Evolutionary conservation across 2,329 filamentous ascomycete species (phyloP).

Genomic region (Neoarthrinium moseri): DNA sequence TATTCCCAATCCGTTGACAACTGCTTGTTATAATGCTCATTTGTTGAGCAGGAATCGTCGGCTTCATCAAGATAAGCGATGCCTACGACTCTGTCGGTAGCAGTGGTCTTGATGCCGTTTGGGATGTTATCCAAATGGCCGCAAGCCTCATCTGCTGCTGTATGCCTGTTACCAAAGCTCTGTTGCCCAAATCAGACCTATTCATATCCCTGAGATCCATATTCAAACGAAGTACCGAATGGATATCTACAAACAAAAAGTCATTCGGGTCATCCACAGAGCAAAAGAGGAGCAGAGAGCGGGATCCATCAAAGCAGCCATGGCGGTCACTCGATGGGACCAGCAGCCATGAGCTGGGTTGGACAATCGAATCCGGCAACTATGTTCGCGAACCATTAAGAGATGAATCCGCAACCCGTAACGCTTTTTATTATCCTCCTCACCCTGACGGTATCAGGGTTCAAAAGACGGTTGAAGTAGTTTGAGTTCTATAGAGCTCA

Average conservation of each 20-base stretch:
- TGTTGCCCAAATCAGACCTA: constrained; percentile 5
- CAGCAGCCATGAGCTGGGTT: neutral
- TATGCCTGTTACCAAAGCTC: constrained; percentile 13
- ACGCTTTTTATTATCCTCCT: neutral
- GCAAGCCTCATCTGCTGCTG: constrained; percentile 15
- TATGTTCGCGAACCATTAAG: too few species aligned
- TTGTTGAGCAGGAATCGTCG: constrained; percentile 7
- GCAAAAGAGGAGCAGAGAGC: too few species aligned
- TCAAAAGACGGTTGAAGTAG: neutral
- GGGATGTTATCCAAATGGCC: constrained; percentile 13
- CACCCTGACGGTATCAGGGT: neutral
- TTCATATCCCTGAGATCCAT: neutral
- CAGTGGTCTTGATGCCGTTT: constrained; percentile 10
- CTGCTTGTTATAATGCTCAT: too few species aligned
- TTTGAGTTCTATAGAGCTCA: too few species aligned
- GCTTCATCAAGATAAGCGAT: constrained; percentile 11
- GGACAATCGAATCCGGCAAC: too few species aligned
- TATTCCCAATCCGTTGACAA: too few species aligned
- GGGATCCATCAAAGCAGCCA: neutral
- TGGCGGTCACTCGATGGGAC: neutral
- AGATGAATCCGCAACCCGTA: neutral
- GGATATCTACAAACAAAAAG: too few species aligned
- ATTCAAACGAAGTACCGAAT: too few species aligned
- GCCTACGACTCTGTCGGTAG: constrained; percentile 5
- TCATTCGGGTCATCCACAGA: too few species aligned